These are phyloP conservation scores for Oryza punctata DNA, from an alignment of 176 grass and related monocot species.

Conservation along the genomic window DNA sequence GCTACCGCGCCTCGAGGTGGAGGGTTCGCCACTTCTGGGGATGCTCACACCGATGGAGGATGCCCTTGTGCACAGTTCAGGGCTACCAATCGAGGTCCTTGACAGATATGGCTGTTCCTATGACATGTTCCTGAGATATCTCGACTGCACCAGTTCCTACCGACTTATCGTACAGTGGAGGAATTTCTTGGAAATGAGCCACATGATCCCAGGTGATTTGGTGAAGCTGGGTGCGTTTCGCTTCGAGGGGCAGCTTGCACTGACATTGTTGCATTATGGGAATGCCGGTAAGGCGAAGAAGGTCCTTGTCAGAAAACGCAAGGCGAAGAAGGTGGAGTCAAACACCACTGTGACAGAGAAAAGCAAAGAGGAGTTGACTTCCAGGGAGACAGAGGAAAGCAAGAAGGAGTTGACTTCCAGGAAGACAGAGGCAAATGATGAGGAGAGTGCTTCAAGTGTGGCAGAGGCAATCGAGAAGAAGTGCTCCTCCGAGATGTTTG, in stretches of 20 bases:
- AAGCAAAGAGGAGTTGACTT: background rate
- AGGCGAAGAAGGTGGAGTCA: background rate
- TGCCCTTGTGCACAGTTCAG: background rate
- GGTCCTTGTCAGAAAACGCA: too few relatives aligned
- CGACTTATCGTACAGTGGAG: conserved; percentile 12
- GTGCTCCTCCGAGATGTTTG: background rate
- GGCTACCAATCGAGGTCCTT: background rate
- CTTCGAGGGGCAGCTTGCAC: background rate
- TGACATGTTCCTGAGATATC: background rate
- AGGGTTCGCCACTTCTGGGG: background rate
- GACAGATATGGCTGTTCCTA: conserved; percentile 24
- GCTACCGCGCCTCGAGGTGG: background rate
- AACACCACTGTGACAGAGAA: background rate
- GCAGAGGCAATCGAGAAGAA: background rate
- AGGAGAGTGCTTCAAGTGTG: background rate
- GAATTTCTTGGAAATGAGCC: conserved; percentile 2
- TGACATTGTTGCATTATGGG: conserved; percentile 7
- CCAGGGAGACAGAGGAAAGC: background rate
- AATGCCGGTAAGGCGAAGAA: background rate
- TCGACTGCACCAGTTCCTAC: background rate
- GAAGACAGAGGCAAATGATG: background rate
- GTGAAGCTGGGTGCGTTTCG: conserved; percentile 28
- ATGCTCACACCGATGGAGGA: conserved; percentile 1
- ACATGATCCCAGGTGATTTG: background rate
- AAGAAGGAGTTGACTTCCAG: background rate